Evolutionary conservation across 2,329 filamentous ascomycete species (phyloP).

Genomic region (Fusarium torreyae): DNA sequence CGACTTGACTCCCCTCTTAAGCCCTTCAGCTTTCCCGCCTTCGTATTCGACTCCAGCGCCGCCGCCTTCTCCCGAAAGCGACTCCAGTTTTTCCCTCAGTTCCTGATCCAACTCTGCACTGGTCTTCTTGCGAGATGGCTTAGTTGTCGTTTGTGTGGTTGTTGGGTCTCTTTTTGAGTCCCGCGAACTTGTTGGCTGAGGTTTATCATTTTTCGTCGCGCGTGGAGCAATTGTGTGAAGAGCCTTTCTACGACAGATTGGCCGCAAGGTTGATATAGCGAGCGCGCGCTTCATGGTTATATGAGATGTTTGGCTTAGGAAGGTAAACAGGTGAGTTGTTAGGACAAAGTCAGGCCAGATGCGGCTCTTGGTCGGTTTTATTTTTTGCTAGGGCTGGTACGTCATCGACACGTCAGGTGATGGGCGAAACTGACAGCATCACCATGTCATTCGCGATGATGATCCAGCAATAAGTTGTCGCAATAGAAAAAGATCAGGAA

Average conservation of each 20-base stretch:
- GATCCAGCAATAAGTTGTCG: neutral
- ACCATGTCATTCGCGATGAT: slow-evolving; percentile 2
- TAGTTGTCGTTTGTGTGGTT: neutral
- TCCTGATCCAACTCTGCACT: slow-evolving; percentile 77
- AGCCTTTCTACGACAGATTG: rapidly evolving
- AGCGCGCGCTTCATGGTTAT: slow-evolving; percentile 15
- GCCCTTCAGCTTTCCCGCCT: slow-evolving; percentile 77
- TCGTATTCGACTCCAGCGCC: slow-evolving; percentile 81
- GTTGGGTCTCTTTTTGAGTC: neutral
- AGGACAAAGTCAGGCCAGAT: neutral
- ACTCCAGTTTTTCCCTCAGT: slow-evolving; percentile 75
- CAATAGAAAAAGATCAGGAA: neutral
- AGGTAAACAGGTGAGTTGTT: rapidly evolving
- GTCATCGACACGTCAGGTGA: slow-evolving; percentile 22
- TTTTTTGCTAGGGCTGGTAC: slow-evolving; percentile 16
- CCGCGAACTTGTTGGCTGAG: neutral
- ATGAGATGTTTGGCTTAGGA: too few relatives aligned
- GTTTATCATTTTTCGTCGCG: rapidly evolving
- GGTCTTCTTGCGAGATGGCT: slow-evolving; percentile 61
- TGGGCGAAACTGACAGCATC: slow-evolving; percentile 1
- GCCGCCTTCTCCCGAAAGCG: slow-evolving; percentile 78
- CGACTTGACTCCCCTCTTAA: slow-evolving; percentile 81
- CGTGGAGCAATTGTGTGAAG: neutral
- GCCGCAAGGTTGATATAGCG: rapidly evolving
- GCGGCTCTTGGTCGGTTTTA: neutral